These are phyloP conservation scores for Gentiana macrophylla DNA, from an alignment of 257 asterid species.

Conservation along the genomic window DNA sequence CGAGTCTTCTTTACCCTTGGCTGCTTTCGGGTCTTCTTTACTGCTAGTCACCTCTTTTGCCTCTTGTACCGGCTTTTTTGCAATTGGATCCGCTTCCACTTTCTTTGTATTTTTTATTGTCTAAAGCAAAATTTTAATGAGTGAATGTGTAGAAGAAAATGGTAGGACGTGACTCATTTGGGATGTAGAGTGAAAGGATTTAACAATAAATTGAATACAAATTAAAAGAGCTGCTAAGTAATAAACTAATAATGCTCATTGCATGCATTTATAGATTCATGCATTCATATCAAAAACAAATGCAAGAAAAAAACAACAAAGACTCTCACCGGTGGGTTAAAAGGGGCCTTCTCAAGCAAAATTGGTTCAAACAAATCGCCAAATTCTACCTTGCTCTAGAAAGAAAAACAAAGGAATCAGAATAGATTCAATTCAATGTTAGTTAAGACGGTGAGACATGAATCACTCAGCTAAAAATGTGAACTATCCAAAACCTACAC, in stretches of 20 bases:
- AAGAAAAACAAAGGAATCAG: conserved; percentile 3
- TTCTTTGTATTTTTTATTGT: conserved; percentile 34
- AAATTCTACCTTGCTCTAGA: conserved; percentile 52
- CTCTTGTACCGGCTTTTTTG: conserved; percentile 41
- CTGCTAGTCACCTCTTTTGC: conserved; percentile 29
- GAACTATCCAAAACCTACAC: background rate
- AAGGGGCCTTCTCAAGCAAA: conserved; percentile 36
- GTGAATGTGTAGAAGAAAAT: conserved; percentile 6
- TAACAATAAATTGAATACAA: background rate
- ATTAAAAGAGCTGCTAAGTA: background rate
- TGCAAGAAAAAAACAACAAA: conserved; percentile 2
- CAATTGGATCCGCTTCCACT: conserved; percentile 40
- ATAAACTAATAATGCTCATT: background rate
- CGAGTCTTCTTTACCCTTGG: conserved; percentile 36
- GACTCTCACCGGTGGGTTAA: conserved; percentile 48
- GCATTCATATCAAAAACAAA: background rate
- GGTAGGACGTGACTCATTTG: background rate
- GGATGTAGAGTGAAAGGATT: background rate
- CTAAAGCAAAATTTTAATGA: conserved; percentile 16
- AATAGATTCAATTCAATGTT: background rate
- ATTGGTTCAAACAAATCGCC: conserved; percentile 31
- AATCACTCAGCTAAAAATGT: too few relatives aligned
- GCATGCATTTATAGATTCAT: background rate
- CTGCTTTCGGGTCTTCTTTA: conserved; percentile 33
- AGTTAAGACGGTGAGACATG: too few relatives aligned